phyloP scores from a whole-genome alignment of 352 stramenopile species.

The Phytophthora ramorum region DNA sequence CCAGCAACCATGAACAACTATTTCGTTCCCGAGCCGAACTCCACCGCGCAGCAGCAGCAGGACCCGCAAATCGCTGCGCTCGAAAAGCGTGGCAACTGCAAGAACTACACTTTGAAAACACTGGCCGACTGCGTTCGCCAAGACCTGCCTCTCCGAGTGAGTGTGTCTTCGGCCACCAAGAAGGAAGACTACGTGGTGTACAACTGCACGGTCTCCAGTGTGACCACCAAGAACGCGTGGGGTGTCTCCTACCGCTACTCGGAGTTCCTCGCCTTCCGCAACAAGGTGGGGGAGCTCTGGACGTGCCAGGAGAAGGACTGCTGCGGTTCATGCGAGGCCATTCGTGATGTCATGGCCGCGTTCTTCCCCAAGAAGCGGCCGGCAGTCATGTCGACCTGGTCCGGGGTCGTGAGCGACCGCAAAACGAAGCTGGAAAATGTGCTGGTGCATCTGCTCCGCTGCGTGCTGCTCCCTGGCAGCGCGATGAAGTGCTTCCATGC shows the following conservation, averaged over 20 bases:
- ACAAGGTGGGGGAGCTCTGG: constrained; percentile 57
- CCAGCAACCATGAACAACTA: constrained; percentile 35
- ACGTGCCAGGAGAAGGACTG: constrained; percentile 65
- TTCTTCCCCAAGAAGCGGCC: constrained; percentile 73
- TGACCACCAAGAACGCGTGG: constrained; percentile 58
- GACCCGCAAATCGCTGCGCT: constrained; percentile 29
- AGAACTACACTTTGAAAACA: constrained; percentile 59
- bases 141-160: constrained; percentile 57
- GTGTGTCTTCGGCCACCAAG: constrained; percentile 43
- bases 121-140: constrained; percentile 47
- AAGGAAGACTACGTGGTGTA: constrained; percentile 65
- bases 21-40: constrained; percentile 40
- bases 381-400: constrained; percentile 49
- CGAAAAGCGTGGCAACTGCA: constrained; percentile 43
- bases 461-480: constrained; percentile 64
- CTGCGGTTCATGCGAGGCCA: constrained; percentile 68
- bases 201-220: constrained; percentile 53
- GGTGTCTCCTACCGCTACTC: constrained; percentile 69
- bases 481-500: constrained; percentile 75
- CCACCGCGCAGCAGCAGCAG: constrained; percentile 10
- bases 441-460: constrained; percentile 66
- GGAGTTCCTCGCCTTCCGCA: constrained; percentile 69
- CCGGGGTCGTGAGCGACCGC: constrained; percentile 44
- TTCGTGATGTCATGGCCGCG: constrained; percentile 64
- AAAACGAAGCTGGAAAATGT: constrained; percentile 71